A percentile compares a stretch with the other conserved stretches of the same genome.
These are phyloP conservation scores for Orbilia oligospora DNA, from an alignment of 2,329 filamentous ascomycete species.

Conservation along the genomic window DNA sequence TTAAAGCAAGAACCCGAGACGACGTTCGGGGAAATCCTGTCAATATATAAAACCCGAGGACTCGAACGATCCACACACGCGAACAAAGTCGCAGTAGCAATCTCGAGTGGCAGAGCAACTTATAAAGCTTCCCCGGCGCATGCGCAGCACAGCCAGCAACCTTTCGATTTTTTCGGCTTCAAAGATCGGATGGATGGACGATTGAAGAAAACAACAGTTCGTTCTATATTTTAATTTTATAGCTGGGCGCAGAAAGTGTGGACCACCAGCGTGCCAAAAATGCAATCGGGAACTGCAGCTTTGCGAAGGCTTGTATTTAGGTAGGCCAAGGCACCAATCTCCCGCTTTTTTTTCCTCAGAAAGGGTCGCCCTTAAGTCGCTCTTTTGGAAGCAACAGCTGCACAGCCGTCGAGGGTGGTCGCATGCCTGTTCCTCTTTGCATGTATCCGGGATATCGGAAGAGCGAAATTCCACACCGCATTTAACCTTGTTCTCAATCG, in stretches of 20 bases:
- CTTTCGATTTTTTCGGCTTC: not conserved
- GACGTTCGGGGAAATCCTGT: not conserved
- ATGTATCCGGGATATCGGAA: conserved; percentile 17
- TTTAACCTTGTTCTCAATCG: conserved; percentile 18
- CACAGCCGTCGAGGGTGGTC: conserved; percentile 7
- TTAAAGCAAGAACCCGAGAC: not conserved
- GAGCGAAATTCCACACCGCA: conserved; percentile 6
- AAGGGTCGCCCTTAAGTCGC: too few species aligned
- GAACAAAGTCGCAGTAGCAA: not conserved
- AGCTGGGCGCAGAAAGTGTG: too few species aligned
- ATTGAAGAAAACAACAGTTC: too few species aligned
- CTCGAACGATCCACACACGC: not conserved
- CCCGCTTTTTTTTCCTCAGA: not conserved
- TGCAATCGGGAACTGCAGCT: not conserved
- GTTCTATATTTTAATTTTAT: conserved; percentile 3
- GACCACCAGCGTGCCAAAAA: conserved; percentile 8
- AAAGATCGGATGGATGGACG: conserved; percentile 3
- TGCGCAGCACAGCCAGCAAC: too few species aligned
- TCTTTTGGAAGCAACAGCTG: not conserved
- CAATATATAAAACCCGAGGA: not conserved
- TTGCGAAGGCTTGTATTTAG: not conserved
- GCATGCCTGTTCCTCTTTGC: conserved; percentile 14
- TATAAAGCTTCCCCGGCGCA: not conserved
- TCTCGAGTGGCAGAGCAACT: not conserved
- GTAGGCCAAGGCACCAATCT: conserved; percentile 26